Percentiles rank a stretch among this genome's conserved stretches.
Evolutionary conservation across 805 yeast genomes (phyloP).

Genomic region (Starmerella khaoyaiensis): DNA sequence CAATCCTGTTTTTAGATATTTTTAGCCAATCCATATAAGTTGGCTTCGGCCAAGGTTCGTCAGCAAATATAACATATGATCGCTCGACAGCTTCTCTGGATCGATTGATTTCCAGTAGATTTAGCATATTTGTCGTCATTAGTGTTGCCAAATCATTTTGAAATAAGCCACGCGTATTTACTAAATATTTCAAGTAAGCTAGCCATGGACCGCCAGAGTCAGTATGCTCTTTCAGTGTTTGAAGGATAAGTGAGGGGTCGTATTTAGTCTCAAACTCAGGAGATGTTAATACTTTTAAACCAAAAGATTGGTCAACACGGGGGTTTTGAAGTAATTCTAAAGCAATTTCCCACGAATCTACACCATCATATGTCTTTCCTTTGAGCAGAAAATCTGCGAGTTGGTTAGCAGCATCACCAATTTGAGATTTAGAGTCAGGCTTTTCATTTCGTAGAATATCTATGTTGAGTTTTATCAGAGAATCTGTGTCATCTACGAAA

Average conservation of each 20-base stretch:
- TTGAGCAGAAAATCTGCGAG: slow-evolving; percentile 18
- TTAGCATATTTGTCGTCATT: slow-evolving; percentile 27
- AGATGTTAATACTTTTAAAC: slow-evolving; percentile 27
- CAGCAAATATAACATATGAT: slow-evolving; percentile 22
- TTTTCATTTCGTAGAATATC: slow-evolving; percentile 2
- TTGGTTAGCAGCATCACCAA: slow-evolving; percentile 22
- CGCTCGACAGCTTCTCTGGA: slow-evolving; percentile 9
- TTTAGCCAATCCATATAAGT: slow-evolving; percentile 17
- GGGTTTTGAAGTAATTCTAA: slow-evolving; percentile 8
- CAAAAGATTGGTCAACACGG: slow-evolving; percentile 21
- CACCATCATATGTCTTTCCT: background rate
- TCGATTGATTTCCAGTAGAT: slow-evolving; percentile 13
- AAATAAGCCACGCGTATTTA: slow-evolving; percentile 13
- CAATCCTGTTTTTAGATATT: background rate
- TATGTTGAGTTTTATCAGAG: slow-evolving; percentile 22
- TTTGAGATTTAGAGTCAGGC: slow-evolving; percentile 6
- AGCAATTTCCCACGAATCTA: slow-evolving; percentile 27
- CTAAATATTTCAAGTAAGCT: slow-evolving; percentile 27
- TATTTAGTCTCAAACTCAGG: slow-evolving; percentile 19
- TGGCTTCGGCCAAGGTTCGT: slow-evolving; percentile 27
- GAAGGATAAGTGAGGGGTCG: slow-evolving; percentile 24
- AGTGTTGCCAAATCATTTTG: slow-evolving; percentile 26
- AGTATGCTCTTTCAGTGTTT: slow-evolving; percentile 24
- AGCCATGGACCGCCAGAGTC: slow-evolving; percentile 29
- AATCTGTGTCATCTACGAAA: slow-evolving; percentile 2